These are phyloP conservation scores for Phytomonas francai DNA, from an alignment of 208 protist genomes.

Conservation along the genomic window DNA sequence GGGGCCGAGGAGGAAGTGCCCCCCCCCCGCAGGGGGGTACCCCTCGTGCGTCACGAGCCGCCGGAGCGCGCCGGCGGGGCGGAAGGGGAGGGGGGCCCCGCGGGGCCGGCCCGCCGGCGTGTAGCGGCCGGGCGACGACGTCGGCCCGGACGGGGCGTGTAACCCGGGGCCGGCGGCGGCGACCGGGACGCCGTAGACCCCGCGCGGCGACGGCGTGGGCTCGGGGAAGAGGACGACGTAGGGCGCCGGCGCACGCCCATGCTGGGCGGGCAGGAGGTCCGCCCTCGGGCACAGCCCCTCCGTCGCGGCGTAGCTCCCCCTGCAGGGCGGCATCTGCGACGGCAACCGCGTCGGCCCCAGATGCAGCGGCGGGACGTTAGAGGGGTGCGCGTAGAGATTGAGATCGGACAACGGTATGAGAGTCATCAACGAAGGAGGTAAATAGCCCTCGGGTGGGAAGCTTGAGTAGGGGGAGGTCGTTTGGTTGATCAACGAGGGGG, in stretches of 20 bases:
- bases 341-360: neutral
- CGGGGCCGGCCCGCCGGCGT: too few relatives aligned
- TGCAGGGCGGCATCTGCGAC: too few relatives aligned
- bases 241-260: neutral
- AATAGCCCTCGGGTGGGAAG: neutral
- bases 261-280: neutral
- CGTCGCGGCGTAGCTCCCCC: too few relatives aligned
- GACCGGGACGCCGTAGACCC: neutral
- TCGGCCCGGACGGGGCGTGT: too few relatives aligned
- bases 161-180: neutral
- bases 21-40: neutral
- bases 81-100: too few relatives aligned
- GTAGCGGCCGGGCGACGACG: neutral
- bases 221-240: neutral
- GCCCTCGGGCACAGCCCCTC: too few relatives aligned
- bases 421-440: neutral
- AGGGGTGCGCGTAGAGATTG: neutral
- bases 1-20: neutral
- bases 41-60: neutral
- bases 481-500: neutral
- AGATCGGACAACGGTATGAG: neutral
- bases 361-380: neutral
- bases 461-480: neutral
- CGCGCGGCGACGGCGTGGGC: neutral
- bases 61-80: neutral